These are phyloP conservation scores for Lotus japonicus DNA, from an alignment of 306 rosid species.

Conservation along the genomic window DNA sequence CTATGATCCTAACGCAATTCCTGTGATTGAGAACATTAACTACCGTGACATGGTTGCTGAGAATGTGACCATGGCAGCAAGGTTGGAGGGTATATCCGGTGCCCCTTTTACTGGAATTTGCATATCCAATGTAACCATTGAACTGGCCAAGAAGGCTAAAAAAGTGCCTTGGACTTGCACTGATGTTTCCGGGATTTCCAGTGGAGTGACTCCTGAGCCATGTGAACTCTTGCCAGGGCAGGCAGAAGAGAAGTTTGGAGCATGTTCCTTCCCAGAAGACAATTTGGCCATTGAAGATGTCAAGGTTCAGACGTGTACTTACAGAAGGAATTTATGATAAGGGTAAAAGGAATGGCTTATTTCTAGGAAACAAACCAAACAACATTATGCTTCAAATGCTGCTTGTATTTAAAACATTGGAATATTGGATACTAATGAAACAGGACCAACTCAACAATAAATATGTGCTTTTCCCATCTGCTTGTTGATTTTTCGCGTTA, in stretches of 20 bases:
- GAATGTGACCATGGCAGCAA: slow-evolving; percentile 65
- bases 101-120: slow-evolving; percentile 66
- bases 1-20: slow-evolving; percentile 58
- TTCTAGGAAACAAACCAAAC: slow-evolving; percentile 11
- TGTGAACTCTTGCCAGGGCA: slow-evolving; percentile 52
- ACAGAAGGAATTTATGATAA: slow-evolving; percentile 27
- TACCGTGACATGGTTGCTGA: slow-evolving; percentile 58
- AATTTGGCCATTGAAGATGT: slow-evolving; percentile 40
- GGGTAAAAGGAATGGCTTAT: neutral
- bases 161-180: slow-evolving; percentile 66
- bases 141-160: slow-evolving; percentile 43
- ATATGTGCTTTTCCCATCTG: neutral
- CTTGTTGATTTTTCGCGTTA: neutral
- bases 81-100: slow-evolving; percentile 54
- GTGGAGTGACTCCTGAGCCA: slow-evolving; percentile 48
- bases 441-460: neutral
- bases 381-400: slow-evolving; percentile 4
- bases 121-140: slow-evolving; percentile 65
- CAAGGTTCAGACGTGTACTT: slow-evolving; percentile 43
- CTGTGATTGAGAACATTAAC: slow-evolving; percentile 50
- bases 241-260: slow-evolving; percentile 24
- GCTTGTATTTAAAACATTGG: slow-evolving; percentile 4
- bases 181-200: slow-evolving; percentile 57
- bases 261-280: slow-evolving; percentile 54
- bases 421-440: neutral